Evolutionary conservation across 2,329 filamentous ascomycete genomes (phyloP), one percentile per base, ranked within the genome.

Genomic region (Hirsutella rhossiliensis): DNA sequence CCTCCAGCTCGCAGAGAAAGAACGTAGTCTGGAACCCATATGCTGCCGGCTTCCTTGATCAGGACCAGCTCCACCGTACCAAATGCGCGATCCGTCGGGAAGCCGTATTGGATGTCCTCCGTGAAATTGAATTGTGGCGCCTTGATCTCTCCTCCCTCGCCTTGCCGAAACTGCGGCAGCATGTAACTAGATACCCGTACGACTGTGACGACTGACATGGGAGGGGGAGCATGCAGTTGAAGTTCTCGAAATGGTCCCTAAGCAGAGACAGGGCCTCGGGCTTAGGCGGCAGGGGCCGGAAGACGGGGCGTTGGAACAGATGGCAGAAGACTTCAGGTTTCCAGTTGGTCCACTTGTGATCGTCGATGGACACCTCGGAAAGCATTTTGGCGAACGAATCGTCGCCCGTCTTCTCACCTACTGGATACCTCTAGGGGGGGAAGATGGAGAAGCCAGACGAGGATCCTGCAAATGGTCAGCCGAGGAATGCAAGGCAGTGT

Each of bases 371-470:
- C n/a, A 90, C 84, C 43, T 87, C 82, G 3, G 83, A 83, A 44
- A 98, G 94, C 85, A 96, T 97, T 45, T 86, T 78, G 60, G 94
- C 86, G 64, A 98, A 98, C 0, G 88, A 94, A 19, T 75, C 80
- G 59, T 98, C 92, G n/a, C 92, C 92, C 2, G 89, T 97, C 69
- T 94, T 96, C 53, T 92, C 82, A 98, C 90, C 92, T 92, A 98
- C 62, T 95, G 84, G 43, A 98, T 94, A 38, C 92, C 92, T 61
- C 95, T 95, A 13, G 90, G 92, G n/a, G 0, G 90, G 97, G 68
- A 98, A 97, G 54, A 98, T 98, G 44, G 90, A 97, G 64, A 97
- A 97, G 4, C 92, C 92, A 3, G 92, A 98, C 0, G 90, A 97
- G 0, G 89, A 96, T 23, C 90, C 87, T 92, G 42, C 11, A 23